phyloP scores from a whole-genome alignment of 768 basidiomycete species.

The Gelatoporia subvermispora region DNA sequence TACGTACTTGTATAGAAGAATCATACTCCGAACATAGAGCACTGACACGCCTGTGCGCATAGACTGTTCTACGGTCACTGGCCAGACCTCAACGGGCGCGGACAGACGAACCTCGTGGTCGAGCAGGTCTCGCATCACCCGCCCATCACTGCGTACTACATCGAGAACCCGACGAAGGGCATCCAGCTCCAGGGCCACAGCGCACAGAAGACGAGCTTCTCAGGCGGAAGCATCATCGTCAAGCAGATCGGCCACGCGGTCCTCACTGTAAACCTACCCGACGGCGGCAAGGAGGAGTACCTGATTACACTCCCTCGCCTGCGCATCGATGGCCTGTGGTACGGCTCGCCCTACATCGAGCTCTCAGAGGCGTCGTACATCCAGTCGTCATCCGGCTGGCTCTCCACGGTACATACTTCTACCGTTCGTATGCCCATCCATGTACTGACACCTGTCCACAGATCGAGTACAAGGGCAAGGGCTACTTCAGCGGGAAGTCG shows the following conservation, averaged over 20 bases:
- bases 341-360: slow-evolving; percentile 90
- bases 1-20: slow-evolving; percentile 33
- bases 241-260: slow-evolving; percentile 94
- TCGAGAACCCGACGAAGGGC: slow-evolving; percentile 76
- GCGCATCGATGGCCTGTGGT: slow-evolving; percentile 91
- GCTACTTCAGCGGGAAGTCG: slow-evolving; percentile 90
- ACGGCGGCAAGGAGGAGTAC: slow-evolving; percentile 61
- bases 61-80: slow-evolving; percentile 87
- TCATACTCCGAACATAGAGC: not conserved
- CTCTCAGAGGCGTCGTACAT: slow-evolving; percentile 81
- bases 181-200: slow-evolving; percentile 79
- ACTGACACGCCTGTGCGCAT: not conserved
- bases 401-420: slow-evolving; percentile 38
- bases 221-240: slow-evolving; percentile 77
- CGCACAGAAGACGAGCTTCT: slow-evolving; percentile 95
- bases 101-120: slow-evolving; percentile 78
- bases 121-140: slow-evolving; percentile 98
- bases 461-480: slow-evolving; percentile 95
- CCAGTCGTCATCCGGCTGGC: slow-evolving; percentile 56
- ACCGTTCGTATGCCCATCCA: not conserved
- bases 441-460: not conserved
- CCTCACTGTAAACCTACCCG: slow-evolving; percentile 60
- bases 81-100: slow-evolving; percentile 68
- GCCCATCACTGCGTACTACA: slow-evolving; percentile 81
- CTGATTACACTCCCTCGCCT: slow-evolving; percentile 90